Conservation (phyloP, 2,329 filamentous ascomycete species). For the Fusarium mangiferae region DNA sequence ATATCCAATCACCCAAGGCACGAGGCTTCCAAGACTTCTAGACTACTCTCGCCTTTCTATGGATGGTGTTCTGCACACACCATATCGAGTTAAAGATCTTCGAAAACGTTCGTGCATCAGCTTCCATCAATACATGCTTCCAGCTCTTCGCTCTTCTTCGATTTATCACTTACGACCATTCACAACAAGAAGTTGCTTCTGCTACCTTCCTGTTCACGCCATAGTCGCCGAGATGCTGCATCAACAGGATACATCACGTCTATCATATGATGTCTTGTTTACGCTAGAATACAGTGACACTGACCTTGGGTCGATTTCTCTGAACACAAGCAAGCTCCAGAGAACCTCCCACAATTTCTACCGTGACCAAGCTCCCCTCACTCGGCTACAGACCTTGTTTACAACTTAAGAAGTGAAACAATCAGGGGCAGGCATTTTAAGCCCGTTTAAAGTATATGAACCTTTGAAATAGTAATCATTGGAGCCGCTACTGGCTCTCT, state of each 20-base stretch:
- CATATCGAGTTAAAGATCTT: not conserved
- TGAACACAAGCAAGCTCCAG: not conserved
- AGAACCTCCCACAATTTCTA: not conserved
- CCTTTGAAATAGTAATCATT: not conserved
- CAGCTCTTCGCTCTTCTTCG: not conserved
- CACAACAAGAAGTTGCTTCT: not conserved
- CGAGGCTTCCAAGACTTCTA: slow-evolving; percentile 10
- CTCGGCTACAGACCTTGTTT: not conserved
- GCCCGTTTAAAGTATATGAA: not conserved
- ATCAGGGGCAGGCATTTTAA: not conserved
- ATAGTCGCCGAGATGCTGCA: not conserved
- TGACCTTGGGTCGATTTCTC: not conserved
- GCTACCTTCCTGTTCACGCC: slow-evolving; percentile 14
- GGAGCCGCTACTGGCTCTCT: not conserved
- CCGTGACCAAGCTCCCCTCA: not conserved
- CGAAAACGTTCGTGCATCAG: not conserved
- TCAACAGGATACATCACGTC: not conserved
- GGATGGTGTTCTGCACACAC: slow-evolving; percentile 7
- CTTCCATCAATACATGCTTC: not conserved
- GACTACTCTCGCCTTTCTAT: not conserved
- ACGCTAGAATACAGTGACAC: not conserved
- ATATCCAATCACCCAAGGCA: not conserved
- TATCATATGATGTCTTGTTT: not conserved
- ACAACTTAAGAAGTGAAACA: not conserved
- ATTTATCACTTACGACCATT: not conserved